phyloP scores from a whole-genome alignment of 345 rosid genomes.

The Camelina neglecta region DNA sequence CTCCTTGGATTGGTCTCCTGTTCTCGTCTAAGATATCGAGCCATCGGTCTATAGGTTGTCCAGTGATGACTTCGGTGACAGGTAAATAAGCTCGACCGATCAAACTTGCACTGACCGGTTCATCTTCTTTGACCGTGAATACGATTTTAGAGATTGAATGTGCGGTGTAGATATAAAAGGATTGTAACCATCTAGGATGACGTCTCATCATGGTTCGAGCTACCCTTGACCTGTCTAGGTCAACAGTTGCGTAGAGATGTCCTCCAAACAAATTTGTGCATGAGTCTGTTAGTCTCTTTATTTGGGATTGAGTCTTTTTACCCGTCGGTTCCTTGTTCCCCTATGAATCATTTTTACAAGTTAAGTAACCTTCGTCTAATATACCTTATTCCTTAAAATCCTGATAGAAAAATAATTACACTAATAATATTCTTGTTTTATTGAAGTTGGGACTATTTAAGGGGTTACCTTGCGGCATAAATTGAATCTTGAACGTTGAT shows the following conservation, averaged over 20 bases:
- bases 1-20: slow-evolving; percentile 48
- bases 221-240: slow-evolving; percentile 74
- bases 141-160: slow-evolving; percentile 59
- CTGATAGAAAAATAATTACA: too few species aligned
- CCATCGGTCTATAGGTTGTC: slow-evolving; percentile 46
- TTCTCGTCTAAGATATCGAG: slow-evolving; percentile 54
- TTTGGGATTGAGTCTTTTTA: slow-evolving; percentile 42
- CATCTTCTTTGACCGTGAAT: slow-evolving; percentile 65
- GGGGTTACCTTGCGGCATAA: slow-evolving; percentile 50
- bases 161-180: slow-evolving; percentile 67
- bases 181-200: slow-evolving; percentile 57
- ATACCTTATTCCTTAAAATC: background rate
- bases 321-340: slow-evolving; percentile 41
- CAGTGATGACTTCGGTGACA: slow-evolving; percentile 52
- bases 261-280: slow-evolving; percentile 53
- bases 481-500: slow-evolving; percentile 50
- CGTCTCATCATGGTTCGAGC: slow-evolving; percentile 61
- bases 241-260: slow-evolving; percentile 66
- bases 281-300: slow-evolving; percentile 49
- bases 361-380: background rate
- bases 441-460: too few species aligned
- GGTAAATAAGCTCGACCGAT: slow-evolving; percentile 82
- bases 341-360: slow-evolving; percentile 15
- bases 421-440: too few species aligned
- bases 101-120: slow-evolving; percentile 58